These are phyloP conservation scores for Heliamphora pulchella DNA, from an alignment of 179 eudicot species.

Conservation along the genomic window DNA sequence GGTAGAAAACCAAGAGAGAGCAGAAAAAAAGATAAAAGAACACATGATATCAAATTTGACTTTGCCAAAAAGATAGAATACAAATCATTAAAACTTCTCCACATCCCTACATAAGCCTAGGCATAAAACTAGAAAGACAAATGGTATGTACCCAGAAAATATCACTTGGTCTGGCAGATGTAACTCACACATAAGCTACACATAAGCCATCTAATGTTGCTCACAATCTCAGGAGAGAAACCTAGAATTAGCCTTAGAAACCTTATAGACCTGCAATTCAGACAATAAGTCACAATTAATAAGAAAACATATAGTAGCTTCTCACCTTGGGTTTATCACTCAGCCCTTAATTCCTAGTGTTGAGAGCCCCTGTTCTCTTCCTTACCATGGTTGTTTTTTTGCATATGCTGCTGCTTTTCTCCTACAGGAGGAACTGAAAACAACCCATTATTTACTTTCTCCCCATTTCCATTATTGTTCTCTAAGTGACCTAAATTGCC, in stretches of 20 bases:
- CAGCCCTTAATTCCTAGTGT: background rate
- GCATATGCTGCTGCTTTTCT: constrained; percentile 18
- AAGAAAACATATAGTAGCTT: background rate
- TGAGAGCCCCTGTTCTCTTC: constrained; percentile 12
- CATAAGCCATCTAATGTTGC: constrained; percentile 1
- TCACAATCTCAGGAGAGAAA: constrained; percentile 3
- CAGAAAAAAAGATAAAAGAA: background rate
- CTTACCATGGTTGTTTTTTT: constrained; percentile 14
- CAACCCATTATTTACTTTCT: constrained; percentile 15
- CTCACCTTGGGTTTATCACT: constrained; percentile 16
- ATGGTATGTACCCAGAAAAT: constrained; percentile 14
- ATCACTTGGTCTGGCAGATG: constrained; percentile 8
- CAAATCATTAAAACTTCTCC: background rate
- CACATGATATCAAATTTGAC: constrained; percentile 8
- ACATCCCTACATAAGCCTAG: constrained; percentile 9
- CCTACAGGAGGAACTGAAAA: constrained; percentile 16
- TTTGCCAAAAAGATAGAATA: constrained; percentile 11
- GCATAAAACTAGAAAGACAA: background rate
- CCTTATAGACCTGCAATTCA: constrained; percentile 12
- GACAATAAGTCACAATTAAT: background rate
- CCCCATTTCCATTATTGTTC: constrained; percentile 4
- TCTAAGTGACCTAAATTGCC: constrained; percentile 1
- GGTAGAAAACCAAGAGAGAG: background rate
- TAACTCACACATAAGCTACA: background rate
- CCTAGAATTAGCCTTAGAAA: constrained; percentile 1